Evolutionary conservation across 73 alveolate genomes (phyloP), one percentile per base, ranked within the genome.

Genomic region (Blepharisma stoltei): DNA sequence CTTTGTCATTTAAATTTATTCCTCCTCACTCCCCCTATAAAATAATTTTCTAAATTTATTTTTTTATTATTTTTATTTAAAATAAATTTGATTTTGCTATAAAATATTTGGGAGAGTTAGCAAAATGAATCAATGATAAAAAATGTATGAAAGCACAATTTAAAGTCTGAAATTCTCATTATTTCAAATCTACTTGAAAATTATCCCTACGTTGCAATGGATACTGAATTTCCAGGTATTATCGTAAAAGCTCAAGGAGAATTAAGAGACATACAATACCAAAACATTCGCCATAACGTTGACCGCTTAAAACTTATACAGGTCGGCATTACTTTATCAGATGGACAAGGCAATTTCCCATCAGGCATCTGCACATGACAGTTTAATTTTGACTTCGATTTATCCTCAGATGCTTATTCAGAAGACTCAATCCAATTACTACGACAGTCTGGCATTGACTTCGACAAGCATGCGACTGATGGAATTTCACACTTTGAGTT

Each of bases 351-450:
- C 21, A 85, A 87, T 52, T 67, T 8, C 45, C 97, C 98, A 0
- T 47, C 76, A 65, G 92, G 88, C 76, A 81, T 79, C 11, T 69
- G 78, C 54, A 92, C 98, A 14, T 92, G 98, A 95, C 96, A 90
- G 69, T 73, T 73, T 44, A 54, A 47, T 54, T 55, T 73, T 25
- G 44, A 73, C n/a, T 73, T 47, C 5, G 54, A 54, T 37, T n/a
- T 73, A 8, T 8, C 14, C 37, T 66, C 70, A 54, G 98, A 92
- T 70, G 52, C 41, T 45, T 83, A 50, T 71, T 78, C 94, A 27
- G 83, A 81, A 44, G 87, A 86, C 69, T 80, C 93, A 9, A 81
- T 92, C 60, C 77, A 71, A 67, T 71, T 90, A 54, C 86, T 92
- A 46, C 54, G 67, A 54, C 70, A 77, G 68, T 66, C 92, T 54